Evolutionary conservation across 1,139 yeast genomes (phyloP), one percentile per base, ranked within the genome.

Genomic region (Dujonia santamariae): DNA sequence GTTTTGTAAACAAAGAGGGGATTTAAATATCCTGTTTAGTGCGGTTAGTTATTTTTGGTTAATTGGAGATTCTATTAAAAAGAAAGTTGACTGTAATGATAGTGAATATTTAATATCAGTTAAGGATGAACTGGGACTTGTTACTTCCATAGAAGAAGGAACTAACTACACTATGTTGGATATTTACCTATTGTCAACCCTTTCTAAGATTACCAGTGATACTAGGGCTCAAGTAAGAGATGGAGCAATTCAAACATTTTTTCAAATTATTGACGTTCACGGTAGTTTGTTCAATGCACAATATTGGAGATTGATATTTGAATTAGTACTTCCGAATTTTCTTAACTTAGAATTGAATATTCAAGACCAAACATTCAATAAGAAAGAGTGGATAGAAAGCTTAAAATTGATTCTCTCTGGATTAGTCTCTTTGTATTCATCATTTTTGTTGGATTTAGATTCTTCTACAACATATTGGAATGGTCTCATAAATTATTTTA

Each of bases 11-110:
- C 97, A 92, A 49, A 59, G 58, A 2, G 68, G 64, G 41, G 96
- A 88, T 46, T 59, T 90, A 46, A 92, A 92, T 52, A 85, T 87
- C 23, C 85, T 96, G 0, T 88, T 90, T 53, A 85, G 95, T 35
- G 80, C 96, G 0, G 85, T 88, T 7, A 85, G 96, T 48, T 85
- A 87, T 47, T 90, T 87, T 51, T 92, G 97, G 97, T 58, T 84
- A 22, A 76, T 90, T 7, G 84, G 96, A 45, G 97, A 90, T 51
- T 78, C 82, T 37, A 61, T 85, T 31, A 77, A 61, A 37, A 51
- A 58, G 9, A 51, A 58, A 35, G 51, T 58, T 23, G 22, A 35
- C 4, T 27, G 35, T 72, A 38, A 53, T 55, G 6, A 43, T 49
- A 8, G 26, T 20, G 37, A 36, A n/a, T n/a, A n/a, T n/a, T n/a